Percentiles rank a stretch among this genome's conserved stretches.
Conservation (phyloP, 108 stramenopile species). For the Stephanodiscus triporus region DNA sequence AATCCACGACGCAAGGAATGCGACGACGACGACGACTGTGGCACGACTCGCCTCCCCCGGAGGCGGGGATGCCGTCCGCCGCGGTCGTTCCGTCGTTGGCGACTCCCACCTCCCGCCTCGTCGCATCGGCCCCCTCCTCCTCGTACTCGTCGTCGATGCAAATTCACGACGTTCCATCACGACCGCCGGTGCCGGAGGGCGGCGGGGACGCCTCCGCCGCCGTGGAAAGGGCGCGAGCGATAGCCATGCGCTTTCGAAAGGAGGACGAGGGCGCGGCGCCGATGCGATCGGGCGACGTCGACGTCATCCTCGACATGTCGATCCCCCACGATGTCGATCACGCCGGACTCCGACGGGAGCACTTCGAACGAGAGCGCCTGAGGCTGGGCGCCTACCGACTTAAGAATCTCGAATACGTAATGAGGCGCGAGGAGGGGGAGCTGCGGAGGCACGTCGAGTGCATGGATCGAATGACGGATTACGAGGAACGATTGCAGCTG, state of each 20-base stretch:
- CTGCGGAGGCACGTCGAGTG: slow-evolving; percentile 52
- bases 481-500: slow-evolving; percentile 26
- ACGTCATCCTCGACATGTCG: too few species aligned
- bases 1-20: not conserved
- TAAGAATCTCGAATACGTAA: slow-evolving; percentile 78
- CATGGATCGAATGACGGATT: slow-evolving; percentile 53
- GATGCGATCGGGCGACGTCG: too few species aligned
- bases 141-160: not conserved
- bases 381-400: slow-evolving; percentile 50
- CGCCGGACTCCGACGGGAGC: slow-evolving; percentile 31
- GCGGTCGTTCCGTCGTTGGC: not conserved
- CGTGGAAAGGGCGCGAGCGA: slow-evolving; percentile 42
- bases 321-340: slow-evolving; percentile 25
- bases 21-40: not conserved
- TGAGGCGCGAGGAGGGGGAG: slow-evolving; percentile 57
- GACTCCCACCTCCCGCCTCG: not conserved
- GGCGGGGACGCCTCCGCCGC: slow-evolving; percentile 13
- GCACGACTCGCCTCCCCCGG: not conserved
- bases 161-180: slow-evolving; percentile 1
- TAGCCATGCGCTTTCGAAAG: slow-evolving; percentile 40
- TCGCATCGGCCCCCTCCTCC: not conserved
- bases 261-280: slow-evolving; percentile 38
- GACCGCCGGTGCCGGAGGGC: not conserved
- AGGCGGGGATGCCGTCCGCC: not conserved
- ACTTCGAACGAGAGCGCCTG: slow-evolving; percentile 49